A percentile compares a stretch with the other conserved stretches of the same genome.
Conservation (phyloP, 1,284 basidiomycete genomes). For the Golubevia sp. region DNA sequence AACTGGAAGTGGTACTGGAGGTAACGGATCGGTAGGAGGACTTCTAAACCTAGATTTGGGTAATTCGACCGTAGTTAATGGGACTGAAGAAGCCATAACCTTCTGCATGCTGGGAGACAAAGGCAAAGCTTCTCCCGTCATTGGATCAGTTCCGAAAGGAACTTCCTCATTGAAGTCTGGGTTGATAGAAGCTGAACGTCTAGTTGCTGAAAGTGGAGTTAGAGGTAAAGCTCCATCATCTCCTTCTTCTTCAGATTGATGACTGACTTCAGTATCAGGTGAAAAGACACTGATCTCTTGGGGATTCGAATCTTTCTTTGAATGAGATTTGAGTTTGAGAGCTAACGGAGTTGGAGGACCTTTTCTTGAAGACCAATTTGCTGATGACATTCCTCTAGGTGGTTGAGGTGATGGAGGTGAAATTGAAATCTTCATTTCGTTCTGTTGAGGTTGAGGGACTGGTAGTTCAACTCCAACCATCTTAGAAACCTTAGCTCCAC, state of each 20-base stretch:
- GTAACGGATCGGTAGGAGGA: neutral
- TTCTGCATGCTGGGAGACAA: too few relatives aligned
- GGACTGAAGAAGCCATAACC: too few relatives aligned
- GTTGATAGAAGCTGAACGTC: slow-evolving; percentile 8
- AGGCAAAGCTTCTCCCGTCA: too few relatives aligned
- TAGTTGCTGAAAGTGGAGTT: slow-evolving; percentile 30
- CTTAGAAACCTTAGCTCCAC: too few relatives aligned
- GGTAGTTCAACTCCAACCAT: too few relatives aligned
- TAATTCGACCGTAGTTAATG: neutral
- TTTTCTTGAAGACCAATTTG: neutral
- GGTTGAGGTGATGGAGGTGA: too few relatives aligned
- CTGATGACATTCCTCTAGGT: too few relatives aligned
- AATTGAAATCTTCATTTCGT: too few relatives aligned
- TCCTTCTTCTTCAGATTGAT: neutral
- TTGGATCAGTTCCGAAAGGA: neutral
- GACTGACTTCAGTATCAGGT: neutral
- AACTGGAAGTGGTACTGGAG: neutral
- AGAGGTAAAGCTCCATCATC: slow-evolving; percentile 16
- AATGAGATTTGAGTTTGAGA: neutral
- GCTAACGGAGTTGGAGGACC: neutral
- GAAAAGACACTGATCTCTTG: neutral
- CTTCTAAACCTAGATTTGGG: neutral
- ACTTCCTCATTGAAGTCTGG: neutral
- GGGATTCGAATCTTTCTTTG: neutral
- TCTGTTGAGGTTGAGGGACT: too few relatives aligned